These are phyloP conservation scores for Tetrapyrgos nigripes DNA, from an alignment of 1,284 basidiomycete species.

Conservation along the genomic window DNA sequence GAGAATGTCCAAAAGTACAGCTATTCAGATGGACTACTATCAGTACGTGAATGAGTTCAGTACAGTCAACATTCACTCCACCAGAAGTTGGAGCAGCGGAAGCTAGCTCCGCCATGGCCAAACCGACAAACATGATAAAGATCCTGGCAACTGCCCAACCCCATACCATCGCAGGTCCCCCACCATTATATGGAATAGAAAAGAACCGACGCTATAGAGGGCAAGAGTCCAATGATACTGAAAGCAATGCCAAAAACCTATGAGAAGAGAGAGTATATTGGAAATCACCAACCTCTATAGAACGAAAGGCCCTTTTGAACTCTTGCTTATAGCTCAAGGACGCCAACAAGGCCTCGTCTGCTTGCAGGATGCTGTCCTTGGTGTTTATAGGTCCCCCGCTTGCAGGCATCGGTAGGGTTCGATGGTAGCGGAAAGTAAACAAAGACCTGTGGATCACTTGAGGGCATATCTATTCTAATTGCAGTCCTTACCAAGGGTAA, in stretches of 20 bases:
- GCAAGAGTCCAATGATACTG: conserved; percentile 65
- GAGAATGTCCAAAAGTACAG: conserved; percentile 83
- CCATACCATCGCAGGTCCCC: conserved; percentile 84
- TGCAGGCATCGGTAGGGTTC: not conserved
- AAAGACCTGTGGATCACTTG: not conserved
- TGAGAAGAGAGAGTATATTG: conserved; percentile 1
- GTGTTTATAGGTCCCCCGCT: not conserved
- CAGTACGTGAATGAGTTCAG: not conserved
- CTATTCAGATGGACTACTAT: conserved; percentile 34
- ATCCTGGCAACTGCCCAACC: conserved; percentile 67
- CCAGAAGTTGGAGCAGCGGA: conserved; percentile 77
- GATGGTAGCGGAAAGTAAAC: not conserved
- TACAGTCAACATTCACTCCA: conserved; percentile 51
- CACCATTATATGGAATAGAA: conserved; percentile 79
- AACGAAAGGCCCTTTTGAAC: conserved; percentile 66
- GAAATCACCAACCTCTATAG: not conserved
- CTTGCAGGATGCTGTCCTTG: conserved; percentile 21
- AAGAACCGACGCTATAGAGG: conserved; percentile 55
- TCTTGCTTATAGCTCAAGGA: conserved; percentile 73
- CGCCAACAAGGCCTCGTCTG: conserved; percentile 48
- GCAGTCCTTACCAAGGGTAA: no score
- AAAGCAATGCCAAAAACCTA: conserved; percentile 69
- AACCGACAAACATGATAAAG: conserved; percentile 66
- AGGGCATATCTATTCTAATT: not conserved
- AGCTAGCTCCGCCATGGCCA: conserved; percentile 74